These are phyloP conservation scores for Oryza nivara DNA, from an alignment of 176 grass and related monocot genomes.

Conservation along the genomic window DNA sequence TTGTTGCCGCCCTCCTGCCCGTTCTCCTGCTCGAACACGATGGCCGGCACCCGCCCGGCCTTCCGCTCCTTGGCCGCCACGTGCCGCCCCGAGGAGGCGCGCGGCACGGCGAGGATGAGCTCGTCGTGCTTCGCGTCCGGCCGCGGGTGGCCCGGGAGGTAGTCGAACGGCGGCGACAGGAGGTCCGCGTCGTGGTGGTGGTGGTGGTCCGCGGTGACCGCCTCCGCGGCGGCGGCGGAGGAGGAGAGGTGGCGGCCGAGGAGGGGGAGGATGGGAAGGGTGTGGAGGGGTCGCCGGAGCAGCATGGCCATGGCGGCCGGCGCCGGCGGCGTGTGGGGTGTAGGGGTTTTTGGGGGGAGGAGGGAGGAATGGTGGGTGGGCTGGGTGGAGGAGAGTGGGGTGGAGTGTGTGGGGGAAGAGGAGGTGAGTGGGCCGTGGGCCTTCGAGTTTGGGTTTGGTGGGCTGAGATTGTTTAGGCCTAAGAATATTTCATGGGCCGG, in stretches of 20 bases:
- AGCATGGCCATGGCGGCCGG: conserved; percentile 56
- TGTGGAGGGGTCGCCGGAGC: conserved; percentile 61
- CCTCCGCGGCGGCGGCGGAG: conserved; percentile 25
- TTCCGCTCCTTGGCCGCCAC: conserved; percentile 79
- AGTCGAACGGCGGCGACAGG: conserved; percentile 57
- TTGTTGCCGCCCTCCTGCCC: conserved; percentile 84
- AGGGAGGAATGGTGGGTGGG: neutral
- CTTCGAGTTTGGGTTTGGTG: neutral
- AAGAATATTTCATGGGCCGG: neutral
- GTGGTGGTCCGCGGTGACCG: neutral
- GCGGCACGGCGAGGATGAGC: conserved; percentile 70
- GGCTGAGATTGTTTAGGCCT: neutral
- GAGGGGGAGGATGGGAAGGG: conserved; percentile 41
- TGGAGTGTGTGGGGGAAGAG: neutral
- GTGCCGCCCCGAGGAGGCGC: conserved; percentile 56
- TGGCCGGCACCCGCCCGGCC: conserved; percentile 71
- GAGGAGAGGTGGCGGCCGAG: conserved; percentile 29
- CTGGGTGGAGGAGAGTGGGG: neutral
- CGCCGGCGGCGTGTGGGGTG: conserved; percentile 32
- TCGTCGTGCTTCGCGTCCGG: conserved; percentile 86
- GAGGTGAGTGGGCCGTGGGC: neutral
- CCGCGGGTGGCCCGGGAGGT: conserved; percentile 78
- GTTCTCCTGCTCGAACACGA: conserved; percentile 93
- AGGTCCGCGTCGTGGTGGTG: neutral
- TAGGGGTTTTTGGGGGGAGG: conserved; percentile 50